Base-by-base conservation (phyloP, 768 basidiomycete species). In the Naganishia onofrii region DNA sequence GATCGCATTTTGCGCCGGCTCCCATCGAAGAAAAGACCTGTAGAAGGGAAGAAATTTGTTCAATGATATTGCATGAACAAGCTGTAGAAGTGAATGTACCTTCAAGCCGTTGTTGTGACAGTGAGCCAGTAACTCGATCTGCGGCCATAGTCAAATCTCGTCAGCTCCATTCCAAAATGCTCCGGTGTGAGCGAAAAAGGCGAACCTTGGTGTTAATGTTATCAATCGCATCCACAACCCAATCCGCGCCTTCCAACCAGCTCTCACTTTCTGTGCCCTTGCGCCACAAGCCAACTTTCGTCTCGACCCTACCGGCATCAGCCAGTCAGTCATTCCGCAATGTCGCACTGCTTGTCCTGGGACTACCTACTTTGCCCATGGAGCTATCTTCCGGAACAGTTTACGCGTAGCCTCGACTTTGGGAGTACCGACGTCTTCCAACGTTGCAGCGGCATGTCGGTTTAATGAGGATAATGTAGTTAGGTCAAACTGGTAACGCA, bases 201-300 rank as follows among this genome's bases (percentile, higher is more conserved):
- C 70, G 8, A 2, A 77, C 82, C 79, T 99, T 98, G 0, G 95
- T 95, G 56, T 90, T 86, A 72, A 98, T 95, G 77, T 99, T 98
- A 82, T 98, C 95, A 70, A 98, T 99, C 6, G 93, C 93, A 80
- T 99, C 95, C 87, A 99, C 86, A 26, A 98, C 95, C 91, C 93
- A 99, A 76, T 97, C 93, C 0, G 88, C 90, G 29, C 88, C 93
- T 42, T 88, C 88, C 0, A 99, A 83, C 42, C 94, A 82, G 1
- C 77, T 77, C 5, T 86, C 89, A 0, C 91, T 90, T 29, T 88
- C 87, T 69, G 74, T 74, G 2, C 81, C 92, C 76, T 91, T 90
- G 12, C 86, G 85, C 92, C 94, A 98, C 0, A 99, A 81, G 23
- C 92, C 92, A 8, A 92, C 83, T 15, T 89, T 85, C 5, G 88